phyloP scores from a whole-genome alignment of 768 basidiomycete genomes.

The Mycena amicta region DNA sequence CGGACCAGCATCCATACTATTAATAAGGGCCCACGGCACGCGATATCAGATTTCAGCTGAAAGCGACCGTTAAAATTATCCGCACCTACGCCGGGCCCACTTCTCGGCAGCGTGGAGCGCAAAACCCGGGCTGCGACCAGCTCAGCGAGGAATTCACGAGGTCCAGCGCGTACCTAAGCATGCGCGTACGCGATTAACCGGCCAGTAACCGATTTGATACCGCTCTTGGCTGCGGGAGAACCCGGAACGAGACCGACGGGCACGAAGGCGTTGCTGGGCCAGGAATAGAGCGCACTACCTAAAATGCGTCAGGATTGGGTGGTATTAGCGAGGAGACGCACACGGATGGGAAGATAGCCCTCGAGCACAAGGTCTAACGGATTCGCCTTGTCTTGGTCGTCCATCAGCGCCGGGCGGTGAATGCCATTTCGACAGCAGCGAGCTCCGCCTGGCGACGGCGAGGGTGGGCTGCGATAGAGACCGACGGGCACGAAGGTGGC shows the following conservation, averaged over 20 bases:
- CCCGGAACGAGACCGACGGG: not conserved
- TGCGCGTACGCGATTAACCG: not conserved
- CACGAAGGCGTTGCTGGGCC: not conserved
- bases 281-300: not conserved
- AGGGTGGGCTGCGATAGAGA: no score
- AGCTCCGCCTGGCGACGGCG: no score
- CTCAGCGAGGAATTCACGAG: not conserved
- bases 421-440: not conserved
- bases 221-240: not conserved
- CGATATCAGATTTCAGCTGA: no score
- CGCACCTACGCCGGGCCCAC: no score
- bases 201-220: not conserved
- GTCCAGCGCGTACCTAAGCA: not conserved
- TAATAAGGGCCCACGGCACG: no score
- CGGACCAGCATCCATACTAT: no score
- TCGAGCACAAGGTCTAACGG: not conserved
- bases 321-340: not conserved
- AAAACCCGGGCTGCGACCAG: not conserved
- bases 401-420: not conserved
- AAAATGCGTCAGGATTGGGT: not conserved
- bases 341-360: not conserved
- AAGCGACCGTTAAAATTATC: no score
- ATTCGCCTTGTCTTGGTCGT: not conserved
- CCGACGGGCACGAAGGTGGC: no score
- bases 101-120: not conserved